Percentiles rank a stretch among this genome's conserved stretches.
Evolutionary conservation across 176 grass and related monocot genomes (phyloP).

Genomic region (Ensete ventricosum): DNA sequence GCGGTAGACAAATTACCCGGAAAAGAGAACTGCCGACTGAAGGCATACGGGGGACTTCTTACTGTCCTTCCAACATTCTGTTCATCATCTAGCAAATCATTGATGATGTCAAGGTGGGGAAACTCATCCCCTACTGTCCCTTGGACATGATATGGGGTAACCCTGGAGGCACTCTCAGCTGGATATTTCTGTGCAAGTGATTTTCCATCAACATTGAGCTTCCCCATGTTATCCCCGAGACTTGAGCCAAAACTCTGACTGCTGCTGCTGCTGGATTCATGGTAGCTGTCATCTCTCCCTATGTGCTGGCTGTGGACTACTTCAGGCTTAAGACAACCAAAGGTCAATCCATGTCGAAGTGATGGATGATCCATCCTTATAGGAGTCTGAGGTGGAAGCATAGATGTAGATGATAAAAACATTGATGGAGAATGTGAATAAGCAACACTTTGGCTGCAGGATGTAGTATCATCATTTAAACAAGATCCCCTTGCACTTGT

Average conservation of each 20-base stretch:
- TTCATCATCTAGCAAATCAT: constrained; percentile 84
- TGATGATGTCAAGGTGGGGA: constrained; percentile 98
- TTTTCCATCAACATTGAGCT: constrained; percentile 36
- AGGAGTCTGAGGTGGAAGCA: constrained; percentile 31
- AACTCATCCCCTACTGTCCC: constrained; percentile 59
- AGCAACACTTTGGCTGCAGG: constrained; percentile 22
- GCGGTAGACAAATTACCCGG: constrained; percentile 38
- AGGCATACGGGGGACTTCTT: constrained; percentile 27
- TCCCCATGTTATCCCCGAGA: constrained; percentile 37
- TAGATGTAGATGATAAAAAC: constrained; percentile 34
- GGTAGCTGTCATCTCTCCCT: constrained; percentile 37
- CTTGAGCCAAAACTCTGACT: constrained; percentile 24
- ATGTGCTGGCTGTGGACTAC: constrained; percentile 34
- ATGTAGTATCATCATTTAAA: constrained; percentile 28
- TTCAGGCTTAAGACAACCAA: constrained; percentile 53
- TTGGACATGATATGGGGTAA: constrained; percentile 51
- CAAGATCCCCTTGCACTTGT: constrained; percentile 14
- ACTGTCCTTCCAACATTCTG: constrained; percentile 30
- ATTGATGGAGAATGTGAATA: constrained; percentile 27
- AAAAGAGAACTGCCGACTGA: constrained; percentile 63
- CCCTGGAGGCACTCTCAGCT: constrained; percentile 39
- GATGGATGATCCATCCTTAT: constrained; percentile 34
- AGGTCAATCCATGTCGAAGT: constrained; percentile 43
- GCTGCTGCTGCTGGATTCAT: constrained; percentile 25
- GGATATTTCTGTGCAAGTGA: constrained; percentile 30